These are phyloP conservation scores for Fusarium albosuccineum DNA, from an alignment of 2,329 filamentous ascomycete species.

Conservation along the genomic window DNA sequence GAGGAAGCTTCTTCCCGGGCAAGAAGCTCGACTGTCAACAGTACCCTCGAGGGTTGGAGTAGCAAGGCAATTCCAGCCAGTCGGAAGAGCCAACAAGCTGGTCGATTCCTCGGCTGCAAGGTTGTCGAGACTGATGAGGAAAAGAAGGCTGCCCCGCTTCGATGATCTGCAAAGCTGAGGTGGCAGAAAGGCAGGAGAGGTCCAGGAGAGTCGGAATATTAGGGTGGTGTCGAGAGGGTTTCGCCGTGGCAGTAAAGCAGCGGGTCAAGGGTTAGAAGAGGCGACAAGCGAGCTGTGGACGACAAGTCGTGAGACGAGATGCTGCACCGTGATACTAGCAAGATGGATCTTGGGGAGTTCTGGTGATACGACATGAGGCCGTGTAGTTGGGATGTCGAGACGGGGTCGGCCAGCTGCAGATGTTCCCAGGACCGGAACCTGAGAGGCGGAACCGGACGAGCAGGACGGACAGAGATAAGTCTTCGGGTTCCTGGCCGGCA, in stretches of 20 bases:
- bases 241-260: constrained; percentile 24
- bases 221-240: constrained; percentile 24
- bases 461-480: constrained; percentile 38
- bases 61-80: constrained; percentile 15
- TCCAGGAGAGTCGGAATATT: constrained; percentile 21
- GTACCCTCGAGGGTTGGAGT: constrained; percentile 5
- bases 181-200: constrained; percentile 34
- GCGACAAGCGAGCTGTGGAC: constrained; percentile 52
- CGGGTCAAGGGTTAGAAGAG: constrained; percentile 32
- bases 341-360: constrained; percentile 59
- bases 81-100: constrained; percentile 20
- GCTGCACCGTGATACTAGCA: constrained; percentile 65
- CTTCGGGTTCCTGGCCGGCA: constrained; percentile 46
- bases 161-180: constrained; percentile 40
- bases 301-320: constrained; percentile 61
- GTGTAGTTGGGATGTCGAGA: constrained; percentile 60
- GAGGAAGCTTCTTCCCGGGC: neutral
- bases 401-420: constrained; percentile 63
- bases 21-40: neutral
- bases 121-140: constrained; percentile 29
- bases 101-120: constrained; percentile 19
- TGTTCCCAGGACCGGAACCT: constrained; percentile 49
- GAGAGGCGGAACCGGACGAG: constrained; percentile 47
- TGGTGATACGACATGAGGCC: constrained; percentile 65
- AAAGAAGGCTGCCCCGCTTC: constrained; percentile 38